Evolutionary conservation across 305 asterid genomes (phyloP), one percentile per base, ranked within the genome.

Genomic region (Petunia hybrid): DNA sequence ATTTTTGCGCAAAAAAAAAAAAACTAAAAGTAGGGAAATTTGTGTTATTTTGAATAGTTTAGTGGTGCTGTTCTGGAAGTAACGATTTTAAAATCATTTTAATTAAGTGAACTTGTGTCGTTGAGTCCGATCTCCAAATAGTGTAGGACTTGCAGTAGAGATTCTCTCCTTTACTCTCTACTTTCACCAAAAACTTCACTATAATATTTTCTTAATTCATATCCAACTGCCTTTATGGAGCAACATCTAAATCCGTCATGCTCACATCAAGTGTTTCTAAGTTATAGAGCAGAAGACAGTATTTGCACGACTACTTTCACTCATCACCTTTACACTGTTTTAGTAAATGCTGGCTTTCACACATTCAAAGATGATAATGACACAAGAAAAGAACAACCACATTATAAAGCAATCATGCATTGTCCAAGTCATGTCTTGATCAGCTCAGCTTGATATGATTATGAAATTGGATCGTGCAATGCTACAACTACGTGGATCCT

Each of bases 311-410:
- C n/a, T n/a, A n/a, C 16, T n/a, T 80, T 80, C 56, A 73, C 68
- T 40, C 71, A 69, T 57, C 66, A 80, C 69, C 83, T 80, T 8
- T 69, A 80, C 6, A 67, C 62, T 56, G 83, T 73, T 2, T 42
- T 80, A 77, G 6, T 68, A 8, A 48, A 69, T 48, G 64, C 78
- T 55, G 79, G 83, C 9, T 56, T 80, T 60, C 83, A 68, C 4
- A 43, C 83, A 5, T 70, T 80, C 63, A 69, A 76, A 14, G 38
- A 69, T 6, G 60, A 39, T 42, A 76, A 14, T 9, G 56, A 68
- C 61, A 56, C 61, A 14, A 56, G 6, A 57, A 57, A 6, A 59
- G 8, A 16, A 40, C 46, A 62, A 36, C 51, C 14, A 12, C 55
- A 68, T 59, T 46, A 68, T 4, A 16, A 55, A 6, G 80, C 51